Percentiles rank a stretch among this genome's conserved stretches.
Evolutionary conservation across 2,329 filamentous ascomycete species (phyloP).

Genomic region (Orbilia brochopaga): DNA sequence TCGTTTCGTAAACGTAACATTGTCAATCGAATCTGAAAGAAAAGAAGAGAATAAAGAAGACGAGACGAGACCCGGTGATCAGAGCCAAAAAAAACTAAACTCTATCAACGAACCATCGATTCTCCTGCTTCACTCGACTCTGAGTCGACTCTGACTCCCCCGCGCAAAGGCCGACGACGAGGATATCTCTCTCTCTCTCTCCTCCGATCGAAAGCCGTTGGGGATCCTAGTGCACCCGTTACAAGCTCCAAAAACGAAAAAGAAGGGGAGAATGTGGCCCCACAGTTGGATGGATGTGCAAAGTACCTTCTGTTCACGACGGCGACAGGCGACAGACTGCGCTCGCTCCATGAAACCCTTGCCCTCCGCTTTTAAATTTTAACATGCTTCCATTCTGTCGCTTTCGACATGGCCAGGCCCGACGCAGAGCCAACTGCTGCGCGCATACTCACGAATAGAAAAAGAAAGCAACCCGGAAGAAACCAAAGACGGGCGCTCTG

Average conservation of each 20-base stretch:
- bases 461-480: slow-evolving; percentile 15
- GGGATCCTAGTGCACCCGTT: background rate
- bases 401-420: slow-evolving; percentile 45
- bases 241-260: slow-evolving; percentile 1
- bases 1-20: background rate
- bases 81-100: background rate
- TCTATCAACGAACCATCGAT: background rate
- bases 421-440: slow-evolving; percentile 27
- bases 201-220: background rate
- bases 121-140: too few species aligned
- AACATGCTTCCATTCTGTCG: slow-evolving; percentile 30
- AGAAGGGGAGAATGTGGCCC: background rate
- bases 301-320: slow-evolving; percentile 23
- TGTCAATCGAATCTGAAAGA: background rate
- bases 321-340: slow-evolving; percentile 20
- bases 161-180: background rate
- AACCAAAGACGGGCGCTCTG: slow-evolving; percentile 8
- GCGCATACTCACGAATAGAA: slow-evolving; percentile 6
- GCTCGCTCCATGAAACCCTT: slow-evolving; percentile 34
- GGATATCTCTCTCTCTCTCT: background rate
- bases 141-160: too few species aligned
- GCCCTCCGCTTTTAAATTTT: slow-evolving; percentile 15
- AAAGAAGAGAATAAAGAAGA: slow-evolving; percentile 11
- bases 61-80: background rate
- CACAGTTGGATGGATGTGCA: background rate